Evolutionary conservation across 2,329 filamentous ascomycete species (phyloP).

Genomic region (Cladosporium sp.): DNA sequence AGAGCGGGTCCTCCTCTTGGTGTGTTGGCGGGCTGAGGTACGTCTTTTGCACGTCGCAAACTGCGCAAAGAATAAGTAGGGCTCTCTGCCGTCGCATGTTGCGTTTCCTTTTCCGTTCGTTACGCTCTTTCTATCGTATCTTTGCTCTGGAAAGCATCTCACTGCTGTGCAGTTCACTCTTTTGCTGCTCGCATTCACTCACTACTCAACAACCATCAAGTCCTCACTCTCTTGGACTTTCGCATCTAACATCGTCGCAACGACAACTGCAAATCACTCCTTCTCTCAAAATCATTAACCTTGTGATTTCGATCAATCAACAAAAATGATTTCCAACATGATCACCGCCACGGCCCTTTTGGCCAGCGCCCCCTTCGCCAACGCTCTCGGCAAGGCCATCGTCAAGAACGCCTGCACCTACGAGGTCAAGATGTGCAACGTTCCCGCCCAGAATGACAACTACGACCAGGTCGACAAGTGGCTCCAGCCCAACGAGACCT

Average conservation of each 20-base stretch:
- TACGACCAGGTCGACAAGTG: conserved; percentile 23
- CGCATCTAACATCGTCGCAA: conserved; percentile 7
- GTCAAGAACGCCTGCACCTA: conserved; percentile 32
- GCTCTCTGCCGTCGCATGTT: conserved; percentile 16
- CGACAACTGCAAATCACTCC: conserved; percentile 8
- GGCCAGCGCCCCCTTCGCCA: conserved; percentile 24
- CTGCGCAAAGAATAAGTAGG: conserved; percentile 12
- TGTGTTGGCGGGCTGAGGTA: conserved; percentile 12
- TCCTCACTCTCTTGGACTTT: conserved; percentile 22
- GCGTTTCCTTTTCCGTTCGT: conserved; percentile 17
- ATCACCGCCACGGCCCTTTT: conserved; percentile 24
- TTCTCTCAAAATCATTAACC: conserved; percentile 1
- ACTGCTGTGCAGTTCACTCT: conserved; percentile 34
- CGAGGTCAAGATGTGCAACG: conserved; percentile 27
- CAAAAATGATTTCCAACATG: conserved; percentile 13
- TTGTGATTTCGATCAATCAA: conserved; percentile 1
- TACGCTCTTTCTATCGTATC: conserved; percentile 24
- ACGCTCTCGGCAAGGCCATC: conserved; percentile 24
- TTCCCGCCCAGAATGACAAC: conserved; percentile 26
- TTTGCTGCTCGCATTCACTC: conserved; percentile 27
- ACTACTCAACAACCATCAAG: conserved; percentile 19
- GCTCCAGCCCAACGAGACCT: conserved; percentile 24
- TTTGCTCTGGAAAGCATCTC: conserved; percentile 27
- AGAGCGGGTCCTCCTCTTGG: conserved; percentile 10
- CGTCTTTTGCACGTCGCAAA: conserved; percentile 7